Base-by-base conservation (phyloP, 306 rosid species). In the Clitoria ternatea region DNA sequence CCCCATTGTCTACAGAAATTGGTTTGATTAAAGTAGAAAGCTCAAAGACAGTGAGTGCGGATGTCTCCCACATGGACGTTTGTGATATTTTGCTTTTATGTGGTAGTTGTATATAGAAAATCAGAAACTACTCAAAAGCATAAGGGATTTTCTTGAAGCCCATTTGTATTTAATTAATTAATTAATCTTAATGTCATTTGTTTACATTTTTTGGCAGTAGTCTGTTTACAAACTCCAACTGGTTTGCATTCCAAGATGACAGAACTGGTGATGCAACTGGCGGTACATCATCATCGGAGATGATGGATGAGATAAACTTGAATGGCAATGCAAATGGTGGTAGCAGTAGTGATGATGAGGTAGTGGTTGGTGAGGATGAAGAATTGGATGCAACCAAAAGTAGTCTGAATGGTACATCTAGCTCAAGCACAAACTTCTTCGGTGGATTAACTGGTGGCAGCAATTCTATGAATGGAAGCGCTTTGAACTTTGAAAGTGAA, bases 201-300 rank as follows among this genome's bases (percentile, higher is more conserved):
- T 65, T 55, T 72, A 36, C 45, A 56, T 44, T 45, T 57, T 39
- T 18, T 11, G 81, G 84, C 91, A 84, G 99, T 84, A 89, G 96
- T 64, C 83, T 95, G 63, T 95, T 91, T 83, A 95, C 96, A 14
- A 95, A 95, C 82, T 95, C 97, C 81, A 91, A 91, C 86, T 95
- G 99, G 99, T 91, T 95, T 75, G 91, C 96, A 4, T 95, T 87
- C 87, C 96, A 95, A 95, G 96, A 91, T 17, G 96, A 86, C 62
- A 83, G 96, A 86, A 79, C 68, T 60, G 91, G 84, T 53, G 75
- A 77, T 80, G 77, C 82, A 59, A 55, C 88, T 66, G 87, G 63
- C 61, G 95, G 86, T 14, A 71, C 92, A 12, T 76, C 91, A 71
- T 76, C 89, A 30, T 79, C 91, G 0, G 99, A 91, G 62, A 86